These are phyloP conservation scores for Orbilia oligospora DNA, from an alignment of 2,329 filamentous ascomycete genomes.

Conservation along the genomic window DNA sequence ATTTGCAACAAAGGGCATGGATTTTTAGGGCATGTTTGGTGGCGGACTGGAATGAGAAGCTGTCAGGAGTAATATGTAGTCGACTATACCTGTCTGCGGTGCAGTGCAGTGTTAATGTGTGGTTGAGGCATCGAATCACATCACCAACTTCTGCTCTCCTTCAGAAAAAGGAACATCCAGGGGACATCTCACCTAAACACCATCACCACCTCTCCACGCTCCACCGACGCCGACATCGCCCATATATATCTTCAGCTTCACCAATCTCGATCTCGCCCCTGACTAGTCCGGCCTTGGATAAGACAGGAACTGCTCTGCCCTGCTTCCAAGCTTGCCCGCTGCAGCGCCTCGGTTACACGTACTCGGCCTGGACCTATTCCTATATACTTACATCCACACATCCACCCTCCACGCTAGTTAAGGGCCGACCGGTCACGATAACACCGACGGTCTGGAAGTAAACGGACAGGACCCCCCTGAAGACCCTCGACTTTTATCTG, in stretches of 20 bases:
- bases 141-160: conserved; percentile 38
- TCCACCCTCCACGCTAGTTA: conserved; percentile 18
- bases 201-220: conserved; percentile 18
- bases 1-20: neutral
- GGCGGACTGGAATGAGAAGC: conserved; percentile 38
- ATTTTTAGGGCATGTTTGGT: conserved; percentile 19
- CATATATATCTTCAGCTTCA: conserved; percentile 7
- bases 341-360: conserved; percentile 53
- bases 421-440: conserved; percentile 14
- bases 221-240: conserved; percentile 16
- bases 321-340: conserved; percentile 37
- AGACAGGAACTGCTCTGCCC: conserved; percentile 22
- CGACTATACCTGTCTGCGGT: too few relatives aligned
- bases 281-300: conserved; percentile 29
- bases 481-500: conserved; percentile 3
- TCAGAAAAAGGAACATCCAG: conserved; percentile 33
- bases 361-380: conserved; percentile 34
- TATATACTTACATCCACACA: conserved; percentile 28
- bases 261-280: conserved; percentile 9
- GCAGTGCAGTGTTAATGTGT: too few relatives aligned
- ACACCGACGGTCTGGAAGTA: conserved; percentile 19
- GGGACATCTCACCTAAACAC: conserved; percentile 20
- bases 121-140: conserved; percentile 39
- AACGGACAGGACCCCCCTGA: conserved; percentile 11
- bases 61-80: conserved; percentile 47